These are phyloP conservation scores for Paramecium octaurelia DNA, from an alignment of 73 alveolate species.

Conservation along the genomic window DNA sequence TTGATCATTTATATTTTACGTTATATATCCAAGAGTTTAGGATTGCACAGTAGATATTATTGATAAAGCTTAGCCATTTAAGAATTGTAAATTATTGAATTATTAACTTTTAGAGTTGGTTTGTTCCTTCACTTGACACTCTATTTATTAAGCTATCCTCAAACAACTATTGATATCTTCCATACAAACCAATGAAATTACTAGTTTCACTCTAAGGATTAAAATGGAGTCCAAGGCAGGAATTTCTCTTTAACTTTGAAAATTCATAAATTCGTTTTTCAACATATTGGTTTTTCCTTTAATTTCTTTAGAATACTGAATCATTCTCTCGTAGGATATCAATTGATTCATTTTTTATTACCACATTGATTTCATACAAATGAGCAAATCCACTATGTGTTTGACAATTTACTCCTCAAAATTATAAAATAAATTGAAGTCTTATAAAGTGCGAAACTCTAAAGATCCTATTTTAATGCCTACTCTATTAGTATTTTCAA, in stretches of 20 bases:
- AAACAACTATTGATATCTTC: neutral
- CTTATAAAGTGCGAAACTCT: neutral
- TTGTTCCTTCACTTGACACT: neutral
- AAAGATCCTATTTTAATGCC: neutral
- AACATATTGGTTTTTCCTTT: neutral
- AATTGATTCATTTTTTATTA: neutral
- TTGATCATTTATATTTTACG: neutral
- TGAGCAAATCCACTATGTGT: neutral
- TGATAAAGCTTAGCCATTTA: neutral
- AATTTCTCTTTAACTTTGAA: neutral
- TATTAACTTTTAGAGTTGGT: neutral
- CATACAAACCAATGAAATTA: neutral
- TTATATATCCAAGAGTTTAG: neutral
- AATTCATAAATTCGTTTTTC: neutral
- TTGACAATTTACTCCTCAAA: neutral
- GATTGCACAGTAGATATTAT: neutral
- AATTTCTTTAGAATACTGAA: neutral
- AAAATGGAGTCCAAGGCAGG: neutral
- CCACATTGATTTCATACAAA: neutral
- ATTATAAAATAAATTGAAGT: neutral
- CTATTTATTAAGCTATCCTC: neutral
- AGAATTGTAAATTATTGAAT: neutral
- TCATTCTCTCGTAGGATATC: neutral
- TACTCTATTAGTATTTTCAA: neutral
- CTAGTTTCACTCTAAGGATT: neutral